Conservation (phyloP, 495 filamentous ascomycete genomes). For the Aspergillus heteromorphus region DNA sequence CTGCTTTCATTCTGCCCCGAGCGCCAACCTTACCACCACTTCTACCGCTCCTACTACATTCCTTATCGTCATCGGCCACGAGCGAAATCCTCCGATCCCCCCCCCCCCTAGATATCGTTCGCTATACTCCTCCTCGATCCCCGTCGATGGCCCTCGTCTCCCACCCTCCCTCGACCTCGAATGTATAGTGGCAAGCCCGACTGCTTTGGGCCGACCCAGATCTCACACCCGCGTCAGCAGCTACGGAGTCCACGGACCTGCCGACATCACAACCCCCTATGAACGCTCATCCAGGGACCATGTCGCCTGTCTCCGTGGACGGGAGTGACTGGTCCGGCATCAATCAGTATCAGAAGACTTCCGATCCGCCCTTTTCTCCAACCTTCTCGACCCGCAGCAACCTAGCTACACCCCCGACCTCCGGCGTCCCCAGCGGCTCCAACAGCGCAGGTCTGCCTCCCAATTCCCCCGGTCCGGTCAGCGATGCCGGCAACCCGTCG, state of each 20-base stretch:
- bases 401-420: constrained; percentile 65
- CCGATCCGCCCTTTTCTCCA: constrained; percentile 52
- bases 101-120: constrained; percentile 3
- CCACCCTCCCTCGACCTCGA: constrained; percentile 6
- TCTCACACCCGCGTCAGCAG: not conserved
- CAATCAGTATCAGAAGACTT: constrained; percentile 63
- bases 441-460: constrained; percentile 43
- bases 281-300: constrained; percentile 60
- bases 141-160: constrained; percentile 10
- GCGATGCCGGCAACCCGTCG: constrained; percentile 62
- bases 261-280: constrained; percentile 30
- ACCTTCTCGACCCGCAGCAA: constrained; percentile 52
- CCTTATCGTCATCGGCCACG: constrained; percentile 10
- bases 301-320: constrained; percentile 79
- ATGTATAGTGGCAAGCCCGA: constrained; percentile 14
- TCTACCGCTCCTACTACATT: not conserved
- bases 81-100: constrained; percentile 5
- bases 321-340: constrained; percentile 86
- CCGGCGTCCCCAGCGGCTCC: constrained; percentile 56
- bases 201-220: not conserved
- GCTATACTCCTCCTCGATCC: not conserved
- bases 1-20: constrained; percentile 17
- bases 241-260: not conserved
- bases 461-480: constrained; percentile 28
- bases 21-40: not conserved